Evolutionary conservation across 2,329 filamentous ascomycete species (phyloP).

Genomic region (Ceratocystis smalleyi): DNA sequence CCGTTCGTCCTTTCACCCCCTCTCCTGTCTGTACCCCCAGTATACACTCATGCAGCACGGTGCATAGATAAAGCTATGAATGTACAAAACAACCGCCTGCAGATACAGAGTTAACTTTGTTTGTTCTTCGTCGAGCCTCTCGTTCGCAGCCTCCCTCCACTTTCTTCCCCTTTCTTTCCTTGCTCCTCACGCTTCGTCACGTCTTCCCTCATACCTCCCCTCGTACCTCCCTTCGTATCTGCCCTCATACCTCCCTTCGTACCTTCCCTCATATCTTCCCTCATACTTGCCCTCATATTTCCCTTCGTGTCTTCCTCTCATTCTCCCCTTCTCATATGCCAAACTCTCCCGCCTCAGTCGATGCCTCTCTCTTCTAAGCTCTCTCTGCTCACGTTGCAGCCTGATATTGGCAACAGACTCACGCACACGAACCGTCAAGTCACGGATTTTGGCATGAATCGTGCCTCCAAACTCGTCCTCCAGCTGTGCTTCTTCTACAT

Average conservation of each 20-base stretch:
- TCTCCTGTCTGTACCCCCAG: too few species aligned
- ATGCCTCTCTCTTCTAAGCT: neutral
- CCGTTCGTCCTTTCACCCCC: too few species aligned
- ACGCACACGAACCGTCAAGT: slow-evolving; percentile 7
- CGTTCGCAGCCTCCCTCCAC: neutral
- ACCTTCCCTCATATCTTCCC: neutral
- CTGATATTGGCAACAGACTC: slow-evolving; percentile 1
- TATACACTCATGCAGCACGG: too few species aligned
- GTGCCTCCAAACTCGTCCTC: slow-evolving; percentile 9
- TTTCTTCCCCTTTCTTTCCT: neutral
- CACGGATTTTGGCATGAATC: slow-evolving; percentile 10
- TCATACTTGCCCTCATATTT: neutral
- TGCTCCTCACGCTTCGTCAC: neutral
- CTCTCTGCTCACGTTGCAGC: neutral
- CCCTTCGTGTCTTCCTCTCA: neutral
- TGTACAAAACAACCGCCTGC: too few species aligned
- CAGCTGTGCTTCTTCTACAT: slow-evolving; percentile 20
- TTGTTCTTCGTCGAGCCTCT: too few species aligned
- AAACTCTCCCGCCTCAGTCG: neutral
- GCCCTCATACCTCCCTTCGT: neutral
- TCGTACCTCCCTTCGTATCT: neutral
- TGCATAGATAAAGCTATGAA: too few species aligned
- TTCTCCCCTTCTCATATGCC: neutral
- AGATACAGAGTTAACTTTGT: too few species aligned
- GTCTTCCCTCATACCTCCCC: neutral